Conservation (phyloP, 2,329 filamentous ascomycete species). For the Stachybotrys chartarum region DNA sequence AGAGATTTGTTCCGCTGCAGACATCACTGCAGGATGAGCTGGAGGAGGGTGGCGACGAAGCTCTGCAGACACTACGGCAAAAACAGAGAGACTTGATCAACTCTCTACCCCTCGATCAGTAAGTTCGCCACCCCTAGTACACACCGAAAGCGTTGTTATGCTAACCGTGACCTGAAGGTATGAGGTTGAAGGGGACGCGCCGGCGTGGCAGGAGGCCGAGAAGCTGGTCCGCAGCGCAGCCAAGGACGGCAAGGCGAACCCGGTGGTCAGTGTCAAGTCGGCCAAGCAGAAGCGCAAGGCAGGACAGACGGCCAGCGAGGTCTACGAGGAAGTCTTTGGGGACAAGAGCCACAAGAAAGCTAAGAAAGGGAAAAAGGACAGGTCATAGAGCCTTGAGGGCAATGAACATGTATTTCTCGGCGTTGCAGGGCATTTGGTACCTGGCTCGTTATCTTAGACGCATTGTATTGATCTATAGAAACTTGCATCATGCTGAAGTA, state of each 20-base stretch:
- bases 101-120: conserved; percentile 75
- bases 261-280: conserved; percentile 77
- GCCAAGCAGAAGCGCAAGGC: conserved; percentile 71
- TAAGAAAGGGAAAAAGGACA: conserved; percentile 32
- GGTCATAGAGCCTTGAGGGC: background rate
- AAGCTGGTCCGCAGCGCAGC: conserved; percentile 58
- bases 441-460: too few relatives aligned
- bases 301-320: conserved; percentile 48
- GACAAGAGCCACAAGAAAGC: conserved; percentile 52
- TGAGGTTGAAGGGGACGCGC: conserved; percentile 55
- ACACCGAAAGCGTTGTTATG: background rate
- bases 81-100: conserved; percentile 87
- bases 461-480: too few relatives aligned
- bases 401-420: too few relatives aligned
- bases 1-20: conserved; percentile 63
- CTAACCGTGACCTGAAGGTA: conserved; percentile 34
- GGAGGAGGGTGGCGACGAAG: conserved; percentile 73
- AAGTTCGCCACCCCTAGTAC: conserved; percentile 8
- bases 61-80: conserved; percentile 61
- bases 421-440: too few relatives aligned
- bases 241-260: conserved; percentile 48
- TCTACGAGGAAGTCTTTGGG: conserved; percentile 54
- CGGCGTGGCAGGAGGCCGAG: conserved; percentile 64
- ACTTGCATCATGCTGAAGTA: too few relatives aligned
- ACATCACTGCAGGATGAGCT: conserved; percentile 73